Evolutionary conservation across 2,329 filamentous ascomycete genomes (phyloP), one percentile per base, ranked within the genome.

Genomic region (Sarocladium kiliense): DNA sequence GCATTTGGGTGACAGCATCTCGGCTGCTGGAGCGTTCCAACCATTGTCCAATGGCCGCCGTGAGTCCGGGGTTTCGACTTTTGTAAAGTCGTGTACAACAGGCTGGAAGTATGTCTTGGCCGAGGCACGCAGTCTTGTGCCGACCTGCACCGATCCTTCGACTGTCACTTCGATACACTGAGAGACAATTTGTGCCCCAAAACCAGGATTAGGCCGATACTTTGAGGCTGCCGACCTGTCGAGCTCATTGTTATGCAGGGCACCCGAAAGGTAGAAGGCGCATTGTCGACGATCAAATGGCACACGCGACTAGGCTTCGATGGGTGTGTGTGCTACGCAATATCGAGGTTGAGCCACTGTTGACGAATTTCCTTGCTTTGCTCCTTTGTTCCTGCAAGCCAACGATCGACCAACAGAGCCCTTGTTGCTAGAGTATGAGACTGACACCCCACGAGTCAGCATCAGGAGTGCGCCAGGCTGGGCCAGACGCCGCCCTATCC

Each of bases 371-470:
- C 25, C 25, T 27, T 47, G 44, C 44, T 47, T 47, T 39, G 36
- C 18, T 39, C 36, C 16, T 9, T 5, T 3, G 25, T 7, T 27
- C 25, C 44, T n/a, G 44, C 25, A 47, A 47, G n/a, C 25, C 18
- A 18, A 27, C 10, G 44, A 27, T 19, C 36, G 14, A 14, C 44
- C 25, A 47, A 3, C 44, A 30, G 7, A 18, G 21, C 23, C 12
- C 21, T 47, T n/a, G 3, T 23, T 11, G 25, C 12, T 18, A 16
- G 4, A 5, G 3, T 16, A 16, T 25, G 21, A 44, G 41, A 27
- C 16, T 14, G 16, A 47, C 36, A 39, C 23, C 44, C 44, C 7
- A 47, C 44, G 44, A 47, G 44, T 47, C 44, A 47, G 44, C 44
- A 23, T n/a, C 44, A 47, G 23, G 10, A 23, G 27, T 30, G 44